Evolutionary conservation across 306 rosid genomes (phyloP).

Genomic region (Amphicarpaea edgeworthii): DNA sequence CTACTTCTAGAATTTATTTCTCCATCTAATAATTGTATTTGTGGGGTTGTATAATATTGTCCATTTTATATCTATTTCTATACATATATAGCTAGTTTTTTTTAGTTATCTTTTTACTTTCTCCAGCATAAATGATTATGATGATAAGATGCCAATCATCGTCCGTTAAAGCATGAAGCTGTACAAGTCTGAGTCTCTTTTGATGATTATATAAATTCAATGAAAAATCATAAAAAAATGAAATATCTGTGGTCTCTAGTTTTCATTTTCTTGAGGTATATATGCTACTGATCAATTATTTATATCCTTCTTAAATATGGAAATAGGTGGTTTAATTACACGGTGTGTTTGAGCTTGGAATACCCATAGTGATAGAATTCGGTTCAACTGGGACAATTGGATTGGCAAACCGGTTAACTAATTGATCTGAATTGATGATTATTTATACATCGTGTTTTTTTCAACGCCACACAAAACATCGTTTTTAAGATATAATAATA

Average conservation of each 20-base stretch:
- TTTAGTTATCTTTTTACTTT: slow-evolving; percentile 2
- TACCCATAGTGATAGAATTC: background rate
- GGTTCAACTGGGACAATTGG: background rate
- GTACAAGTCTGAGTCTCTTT: background rate
- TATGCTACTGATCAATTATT: background rate
- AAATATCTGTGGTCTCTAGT: background rate
- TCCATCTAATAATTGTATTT: background rate
- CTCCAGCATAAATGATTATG: background rate
- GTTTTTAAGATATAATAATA: background rate
- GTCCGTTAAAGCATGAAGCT: background rate
- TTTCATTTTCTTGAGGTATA: background rate
- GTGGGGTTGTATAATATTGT: background rate
- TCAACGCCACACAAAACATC: background rate
- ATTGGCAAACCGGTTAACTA: background rate
- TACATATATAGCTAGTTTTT: too few species aligned
- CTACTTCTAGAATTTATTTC: background rate
- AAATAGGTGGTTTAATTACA: background rate
- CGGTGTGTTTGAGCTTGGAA: background rate
- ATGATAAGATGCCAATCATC: background rate
- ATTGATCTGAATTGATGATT: background rate
- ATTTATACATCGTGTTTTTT: background rate
- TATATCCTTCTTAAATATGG: background rate
- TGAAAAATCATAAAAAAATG: background rate
- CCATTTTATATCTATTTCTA: background rate
- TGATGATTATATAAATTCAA: background rate